Base-by-base conservation (phyloP, 805 yeast genomes). In the Metschnikowia continentalis region DNA sequence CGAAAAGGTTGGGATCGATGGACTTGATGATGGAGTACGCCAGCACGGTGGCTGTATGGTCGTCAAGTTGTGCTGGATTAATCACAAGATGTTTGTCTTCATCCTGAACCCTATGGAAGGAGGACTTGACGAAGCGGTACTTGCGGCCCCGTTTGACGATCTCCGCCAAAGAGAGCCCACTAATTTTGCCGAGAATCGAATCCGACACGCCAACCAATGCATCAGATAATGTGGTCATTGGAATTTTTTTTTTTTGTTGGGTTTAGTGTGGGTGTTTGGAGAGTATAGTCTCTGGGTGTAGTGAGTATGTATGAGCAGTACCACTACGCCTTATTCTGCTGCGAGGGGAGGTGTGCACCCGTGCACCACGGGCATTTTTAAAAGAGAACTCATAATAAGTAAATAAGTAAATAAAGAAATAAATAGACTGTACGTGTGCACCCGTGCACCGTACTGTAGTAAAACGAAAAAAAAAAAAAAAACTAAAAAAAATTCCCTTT, bases 71-170 rank as follows among this genome's bases (percentile, higher is more conserved):
- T 44, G 56, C 68, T 6, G 64, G 75, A 57, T 60, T 57, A 14
- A 80, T 68, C 10, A 78, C 67, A 42, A 80, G 62, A 56, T 75
- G 78, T 58, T 78, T 80, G 48, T 75, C 75, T 55, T 76, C 79
- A 44, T 75, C 79, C 40, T 75, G 68, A 6, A 80, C 66, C 48
- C 83, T 59, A 49, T 76, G 77, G 57, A 79, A 79, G 41, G 67
- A 66, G 50, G 79, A 78, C 57, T 75, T 71, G 44, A 78, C 75
- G 47, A 76, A 71, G 46, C 74, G 72, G 60, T 78, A 80, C 56
- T 73, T 75, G 48, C 81, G 63, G 10, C 83, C 82, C 49, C 75
- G 75, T 51, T 70, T 72, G 50, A 65, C 62, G 54, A 67, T 70
- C 50, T 71, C 74, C 20, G 69, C 61, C 42, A 67, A 65, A 47